Percentiles rank a stretch among this genome's conserved stretches.
phyloP scores from a whole-genome alignment of 139 green algal species.

The Tetradesmus lagerheimii region DNA sequence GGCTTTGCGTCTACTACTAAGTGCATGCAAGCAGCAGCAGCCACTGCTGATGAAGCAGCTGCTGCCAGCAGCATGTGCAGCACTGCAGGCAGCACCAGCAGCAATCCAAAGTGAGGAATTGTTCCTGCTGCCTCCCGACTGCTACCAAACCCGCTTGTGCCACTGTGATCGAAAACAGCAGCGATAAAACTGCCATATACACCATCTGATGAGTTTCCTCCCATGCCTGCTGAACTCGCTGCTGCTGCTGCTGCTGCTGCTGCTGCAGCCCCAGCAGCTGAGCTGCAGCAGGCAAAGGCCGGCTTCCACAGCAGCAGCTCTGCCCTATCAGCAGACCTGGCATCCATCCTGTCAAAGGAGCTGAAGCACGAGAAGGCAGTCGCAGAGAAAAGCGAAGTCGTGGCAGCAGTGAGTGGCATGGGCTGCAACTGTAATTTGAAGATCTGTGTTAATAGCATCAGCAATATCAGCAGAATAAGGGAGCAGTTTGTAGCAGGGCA shows the following conservation, averaged over 20 bases:
- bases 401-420: slow-evolving; percentile 5
- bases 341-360: slow-evolving; percentile 46
- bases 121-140: not conserved
- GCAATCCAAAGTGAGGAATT: not conserved
- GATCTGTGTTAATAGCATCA: not conserved
- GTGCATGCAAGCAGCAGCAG: not conserved
- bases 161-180: too few relatives aligned
- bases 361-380: slow-evolving; percentile 61
- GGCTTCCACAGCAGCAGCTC: not conserved
- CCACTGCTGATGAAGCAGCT: not conserved
- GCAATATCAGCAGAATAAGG: not conserved
- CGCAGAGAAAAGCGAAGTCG: slow-evolving; percentile 51
- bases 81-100: not conserved
- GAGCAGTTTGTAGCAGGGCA: not conserved
- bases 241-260: not conserved
- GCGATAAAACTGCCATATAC: too few relatives aligned
- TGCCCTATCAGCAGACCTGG: not conserved
- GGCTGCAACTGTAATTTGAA: not conserved
- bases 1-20: slow-evolving; percentile 2
- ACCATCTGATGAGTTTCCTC: too few relatives aligned
- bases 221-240: not conserved
- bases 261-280: not conserved
- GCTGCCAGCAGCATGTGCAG: slow-evolving; percentile 1
- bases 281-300: not conserved
- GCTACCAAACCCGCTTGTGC: not conserved